Conservation (phyloP, 2,329 filamentous ascomycete genomes). For the Didymella keratinophila region DNA sequence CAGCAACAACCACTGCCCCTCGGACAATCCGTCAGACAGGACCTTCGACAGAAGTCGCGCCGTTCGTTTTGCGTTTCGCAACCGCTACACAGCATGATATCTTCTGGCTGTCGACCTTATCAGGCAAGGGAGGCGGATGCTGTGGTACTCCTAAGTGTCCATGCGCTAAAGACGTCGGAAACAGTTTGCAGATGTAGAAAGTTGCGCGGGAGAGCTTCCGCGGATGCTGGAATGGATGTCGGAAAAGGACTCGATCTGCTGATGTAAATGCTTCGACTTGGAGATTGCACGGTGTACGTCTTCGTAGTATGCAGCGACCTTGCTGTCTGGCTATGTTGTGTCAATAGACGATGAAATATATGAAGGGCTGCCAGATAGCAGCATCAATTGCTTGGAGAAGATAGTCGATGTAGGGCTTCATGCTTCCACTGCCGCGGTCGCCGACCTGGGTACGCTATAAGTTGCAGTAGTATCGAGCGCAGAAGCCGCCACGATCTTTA, state of each 20-base stretch:
- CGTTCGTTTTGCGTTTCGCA: too few relatives aligned
- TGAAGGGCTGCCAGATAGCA: not conserved
- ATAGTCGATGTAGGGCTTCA: not conserved
- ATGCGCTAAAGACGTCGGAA: not conserved
- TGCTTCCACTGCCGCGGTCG: not conserved
- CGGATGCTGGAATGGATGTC: too few relatives aligned
- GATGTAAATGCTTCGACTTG: not conserved
- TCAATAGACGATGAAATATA: not conserved
- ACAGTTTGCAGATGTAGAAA: not conserved
- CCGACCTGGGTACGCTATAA: not conserved
- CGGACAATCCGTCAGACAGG: too few relatives aligned
- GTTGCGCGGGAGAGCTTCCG: too few relatives aligned
- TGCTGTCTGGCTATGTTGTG: not conserved
- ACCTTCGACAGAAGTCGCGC: too few relatives aligned
- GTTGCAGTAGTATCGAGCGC: not conserved
- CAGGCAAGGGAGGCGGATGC: not conserved
- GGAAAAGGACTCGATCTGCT: too few relatives aligned
- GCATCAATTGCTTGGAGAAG: too few relatives aligned
- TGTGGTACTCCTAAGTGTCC: not conserved
- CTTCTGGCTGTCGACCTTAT: not conserved
- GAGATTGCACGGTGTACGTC: not conserved
- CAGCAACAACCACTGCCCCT: too few relatives aligned
- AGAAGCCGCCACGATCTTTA: not conserved
- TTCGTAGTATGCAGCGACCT: not conserved
- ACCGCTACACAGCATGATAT: too few relatives aligned